Evolutionary conservation across 768 basidiomycete genomes (phyloP), one percentile per base, ranked within the genome.

Genomic region (Serendipita sp.): DNA sequence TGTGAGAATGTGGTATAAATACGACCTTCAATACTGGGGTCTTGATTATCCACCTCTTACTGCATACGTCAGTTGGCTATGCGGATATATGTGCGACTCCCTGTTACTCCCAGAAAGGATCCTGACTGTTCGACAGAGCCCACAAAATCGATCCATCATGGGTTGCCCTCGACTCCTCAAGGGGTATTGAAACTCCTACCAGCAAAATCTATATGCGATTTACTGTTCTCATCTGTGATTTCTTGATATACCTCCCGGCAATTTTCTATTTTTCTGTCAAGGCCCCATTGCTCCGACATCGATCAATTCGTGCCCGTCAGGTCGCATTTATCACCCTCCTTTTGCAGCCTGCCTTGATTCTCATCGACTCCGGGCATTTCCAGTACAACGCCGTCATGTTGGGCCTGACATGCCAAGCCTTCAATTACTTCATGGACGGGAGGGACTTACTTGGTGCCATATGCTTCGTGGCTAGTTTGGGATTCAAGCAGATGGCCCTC

Each of bases 351-450:
- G 83, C 87, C 0, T 74, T 96, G 33, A 74, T 92, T 7, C 74
- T 96, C 20, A 79, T 95, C 61, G 95, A 96, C 73, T 88, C 85
- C 70, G 92, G 95, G 0, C 93, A 97, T 70, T 95, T 95, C 68
- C 93, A 98, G 73, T 96, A 92, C 71, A 97, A 96, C 70, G 87
- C 88, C 1, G 81, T 94, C 66, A 93, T 95, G 89, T 83, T 97
- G 53, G 94, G 88, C 2, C 75, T 91, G 33, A 82, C 86, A 0
- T 69, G 91, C 28, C 73, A 86, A 26, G 76, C 89, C 0, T 71
- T 93, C 41, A 81, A 84, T 66, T 81, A 80, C 66, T 88, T 95
- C 45, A 81, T 84, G 1, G 71, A 69, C 2, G 86, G 81, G 2
- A 76, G 78, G 20, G 94, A 97, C 70, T 71, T 87, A 2, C 65